These are phyloP conservation scores for Nitzschia palea DNA, from an alignment of 108 stramenopile species.

Conservation along the genomic window DNA sequence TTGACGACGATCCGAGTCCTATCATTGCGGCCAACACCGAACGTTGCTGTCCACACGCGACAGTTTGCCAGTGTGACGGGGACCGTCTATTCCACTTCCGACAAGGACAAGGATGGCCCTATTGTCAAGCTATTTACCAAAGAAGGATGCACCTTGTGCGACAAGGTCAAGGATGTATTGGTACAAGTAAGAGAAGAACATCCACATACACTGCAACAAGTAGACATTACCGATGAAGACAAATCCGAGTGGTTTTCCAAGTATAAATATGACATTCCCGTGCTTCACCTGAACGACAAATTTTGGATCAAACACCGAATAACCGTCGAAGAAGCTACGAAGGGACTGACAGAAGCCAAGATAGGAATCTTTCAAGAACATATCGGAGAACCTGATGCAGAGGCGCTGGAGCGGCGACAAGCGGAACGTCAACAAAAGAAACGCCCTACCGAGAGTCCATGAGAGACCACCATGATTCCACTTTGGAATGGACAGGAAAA, in stretches of 20 bases:
- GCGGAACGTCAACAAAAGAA: slow-evolving; percentile 9
- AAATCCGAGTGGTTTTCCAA: slow-evolving; percentile 58
- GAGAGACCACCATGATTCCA: too few relatives aligned
- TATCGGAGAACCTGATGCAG: slow-evolving; percentile 75
- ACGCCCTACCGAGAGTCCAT: too few relatives aligned
- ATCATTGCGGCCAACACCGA: too few relatives aligned
- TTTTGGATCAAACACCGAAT: slow-evolving; percentile 86
- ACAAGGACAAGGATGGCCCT: slow-evolving; percentile 24
- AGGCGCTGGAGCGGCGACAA: slow-evolving; percentile 42
- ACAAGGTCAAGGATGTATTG: slow-evolving; percentile 75
- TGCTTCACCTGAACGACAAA: slow-evolving; percentile 65
- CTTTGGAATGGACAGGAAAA: too few relatives aligned
- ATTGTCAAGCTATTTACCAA: slow-evolving; percentile 72
- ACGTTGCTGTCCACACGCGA: too few relatives aligned
- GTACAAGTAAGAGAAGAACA: slow-evolving; percentile 45
- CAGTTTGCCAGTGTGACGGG: slow-evolving; percentile 62
- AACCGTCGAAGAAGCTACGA: slow-evolving; percentile 50
- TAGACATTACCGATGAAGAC: slow-evolving; percentile 80
- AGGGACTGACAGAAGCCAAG: slow-evolving; percentile 43
- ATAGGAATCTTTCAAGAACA: slow-evolving; percentile 49
- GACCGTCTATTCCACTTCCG: slow-evolving; percentile 49
- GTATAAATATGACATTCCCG: slow-evolving; percentile 89
- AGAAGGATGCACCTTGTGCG: slow-evolving; percentile 79
- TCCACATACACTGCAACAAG: slow-evolving; percentile 72
- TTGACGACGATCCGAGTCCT: too few relatives aligned